Percentiles rank a stretch among this genome's conserved stretches.
phyloP scores from a whole-genome alignment of 1,139 yeast species.

The Pichia sp. region DNA sequence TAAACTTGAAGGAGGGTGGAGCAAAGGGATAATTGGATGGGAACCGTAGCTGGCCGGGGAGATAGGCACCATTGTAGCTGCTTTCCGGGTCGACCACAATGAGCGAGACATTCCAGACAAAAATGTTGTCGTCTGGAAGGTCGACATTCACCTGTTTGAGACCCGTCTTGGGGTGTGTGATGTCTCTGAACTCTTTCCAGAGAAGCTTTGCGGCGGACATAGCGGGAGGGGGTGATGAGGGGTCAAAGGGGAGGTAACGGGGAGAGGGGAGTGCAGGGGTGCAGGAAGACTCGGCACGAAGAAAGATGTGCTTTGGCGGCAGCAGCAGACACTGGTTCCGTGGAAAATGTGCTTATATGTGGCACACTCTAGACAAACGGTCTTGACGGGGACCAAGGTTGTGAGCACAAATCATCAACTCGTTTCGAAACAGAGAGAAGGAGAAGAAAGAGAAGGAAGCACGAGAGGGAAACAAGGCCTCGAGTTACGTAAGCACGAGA shows the following conservation, averaged over 20 bases:
- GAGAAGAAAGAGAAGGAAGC: no score
- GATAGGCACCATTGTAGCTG: slow-evolving; percentile 90
- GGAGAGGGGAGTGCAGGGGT: neutral
- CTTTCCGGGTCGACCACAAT: slow-evolving; percentile 90
- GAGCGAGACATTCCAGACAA: slow-evolving; percentile 89
- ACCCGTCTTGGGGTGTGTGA: slow-evolving; percentile 88
- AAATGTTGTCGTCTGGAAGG: slow-evolving; percentile 86
- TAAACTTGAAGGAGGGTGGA: slow-evolving; percentile 93
- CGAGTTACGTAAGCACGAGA: neutral
- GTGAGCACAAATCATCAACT: neutral
- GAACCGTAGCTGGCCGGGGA: slow-evolving; percentile 89
- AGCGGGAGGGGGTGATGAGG: neutral
- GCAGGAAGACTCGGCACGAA: neutral
- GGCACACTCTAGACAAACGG: neutral
- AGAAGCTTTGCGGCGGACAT: slow-evolving; percentile 65
- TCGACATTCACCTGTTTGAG: slow-evolving; percentile 86
- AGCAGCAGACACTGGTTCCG: neutral
- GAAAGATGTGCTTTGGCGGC: no score
- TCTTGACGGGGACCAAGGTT: neutral
- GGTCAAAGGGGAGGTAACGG: neutral
- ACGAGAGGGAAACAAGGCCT: neutral
- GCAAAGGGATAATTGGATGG: slow-evolving; percentile 88
- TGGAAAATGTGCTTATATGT: neutral
- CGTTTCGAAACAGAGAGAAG: no score
- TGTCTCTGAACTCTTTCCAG: slow-evolving; percentile 90